Base-by-base conservation (phyloP, 2,329 filamentous ascomycete genomes). In the Diaporthe ilicicola region DNA sequence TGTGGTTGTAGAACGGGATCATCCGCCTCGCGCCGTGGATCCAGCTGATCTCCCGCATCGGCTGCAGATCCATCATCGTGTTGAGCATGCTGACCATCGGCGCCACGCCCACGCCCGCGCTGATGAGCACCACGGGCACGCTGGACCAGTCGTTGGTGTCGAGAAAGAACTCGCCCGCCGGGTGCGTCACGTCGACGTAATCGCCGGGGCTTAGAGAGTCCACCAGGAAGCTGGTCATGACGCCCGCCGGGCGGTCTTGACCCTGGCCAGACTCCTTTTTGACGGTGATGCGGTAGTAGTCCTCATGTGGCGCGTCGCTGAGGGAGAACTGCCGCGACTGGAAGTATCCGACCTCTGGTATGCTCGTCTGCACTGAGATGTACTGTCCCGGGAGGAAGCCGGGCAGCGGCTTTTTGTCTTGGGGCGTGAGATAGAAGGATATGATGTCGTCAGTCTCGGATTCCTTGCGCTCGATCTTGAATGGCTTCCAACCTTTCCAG, bases 261-360 rank as follows among this genome's bases (percentile, higher is more conserved):
- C 37, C 29, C 6, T 56, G 6, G 4, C 89, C 90, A 2, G 82
- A 79, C 76, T 94, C 91, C 71, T 86, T 88, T 85, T 93, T 93
- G 70, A 94, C 86, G 62, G 87, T 92, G 80, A 94, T 91, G 37
- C 92, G 88, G 80, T 93, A 92, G 79, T 90, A 88, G 62, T 88
- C 84, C 10, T 85, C 81, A 2, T 83, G 83, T 2, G 90, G 91
- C 62, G 88, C 85, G 74, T 93, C 91, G 76, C 88, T 92, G 72
- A 94, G 85, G 32, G 91, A 93, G 81, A 94, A 94, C 79, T 94
- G 92, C 39, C 92, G 85, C 22, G 89, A 86, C 79, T 94, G 92
- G 74, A 85, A 81, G 77, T 89, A 87, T 29, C 87, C 87, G 73
- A 88, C 82, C 0, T 84, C 82, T 1, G 88, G 87, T 0, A 92